Evolutionary conservation across 2,329 filamentous ascomycete species (phyloP).

Genomic region (Claviceps pusilla): DNA sequence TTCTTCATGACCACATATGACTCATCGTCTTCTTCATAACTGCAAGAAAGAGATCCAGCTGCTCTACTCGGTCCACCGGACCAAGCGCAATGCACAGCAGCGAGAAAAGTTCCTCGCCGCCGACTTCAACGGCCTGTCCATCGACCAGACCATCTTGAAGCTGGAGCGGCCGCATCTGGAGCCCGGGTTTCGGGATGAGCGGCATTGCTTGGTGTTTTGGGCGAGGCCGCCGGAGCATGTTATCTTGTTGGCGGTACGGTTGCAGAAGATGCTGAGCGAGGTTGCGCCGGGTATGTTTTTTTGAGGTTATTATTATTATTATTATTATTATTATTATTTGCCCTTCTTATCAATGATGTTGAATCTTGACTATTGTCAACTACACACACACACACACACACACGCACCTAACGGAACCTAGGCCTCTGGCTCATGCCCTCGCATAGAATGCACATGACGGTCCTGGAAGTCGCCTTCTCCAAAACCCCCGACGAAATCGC

Average conservation of each 20-base stretch:
- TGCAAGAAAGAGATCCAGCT: slow-evolving; percentile 49
- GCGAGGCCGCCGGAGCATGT: slow-evolving; percentile 64
- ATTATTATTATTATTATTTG: no score
- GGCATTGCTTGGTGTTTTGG: slow-evolving; percentile 81
- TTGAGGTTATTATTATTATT: no score
- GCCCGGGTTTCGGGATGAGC: slow-evolving; percentile 56
- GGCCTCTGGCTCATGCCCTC: slow-evolving; percentile 77
- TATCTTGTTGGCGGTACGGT: slow-evolving; percentile 45
- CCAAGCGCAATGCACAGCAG: slow-evolving; percentile 61
- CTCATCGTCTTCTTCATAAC: neutral
- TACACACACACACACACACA: neutral
- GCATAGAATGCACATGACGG: slow-evolving; percentile 67
- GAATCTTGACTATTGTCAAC: neutral
- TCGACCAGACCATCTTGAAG: slow-evolving; percentile 62
- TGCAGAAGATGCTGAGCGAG: slow-evolving; percentile 52
- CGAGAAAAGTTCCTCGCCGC: slow-evolving; percentile 54
- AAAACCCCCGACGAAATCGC: slow-evolving; percentile 55
- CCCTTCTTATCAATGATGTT: no score
- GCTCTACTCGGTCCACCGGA: slow-evolving; percentile 60
- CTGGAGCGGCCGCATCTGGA: slow-evolving; percentile 49
- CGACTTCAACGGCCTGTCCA: slow-evolving; percentile 53
- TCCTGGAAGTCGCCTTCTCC: slow-evolving; percentile 71
- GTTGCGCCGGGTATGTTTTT: slow-evolving; percentile 51
- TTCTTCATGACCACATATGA: no score
- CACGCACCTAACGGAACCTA: slow-evolving; percentile 17